Percentiles rank a stretch among this genome's conserved stretches.
phyloP scores from a whole-genome alignment of 2,329 filamentous ascomycete species.

The Iodosphaeria phyllophila region DNA sequence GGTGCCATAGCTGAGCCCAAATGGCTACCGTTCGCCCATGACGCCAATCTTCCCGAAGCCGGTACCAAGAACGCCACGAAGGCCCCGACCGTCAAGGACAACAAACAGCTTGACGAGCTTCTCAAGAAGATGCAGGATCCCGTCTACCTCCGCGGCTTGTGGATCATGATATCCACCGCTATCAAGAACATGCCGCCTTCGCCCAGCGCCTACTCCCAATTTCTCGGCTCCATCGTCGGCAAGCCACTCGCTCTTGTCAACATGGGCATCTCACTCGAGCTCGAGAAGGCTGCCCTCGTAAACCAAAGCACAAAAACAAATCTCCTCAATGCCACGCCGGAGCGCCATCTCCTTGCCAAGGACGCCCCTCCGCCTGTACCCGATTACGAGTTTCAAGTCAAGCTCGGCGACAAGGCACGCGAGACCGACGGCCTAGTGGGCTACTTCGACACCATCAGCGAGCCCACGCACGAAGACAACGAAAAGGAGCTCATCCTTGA shows the following conservation, averaged over 20 bases:
- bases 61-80: too few relatives aligned
- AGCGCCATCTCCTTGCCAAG: neutral
- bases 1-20: slow-evolving; percentile 7
- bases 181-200: slow-evolving; percentile 9
- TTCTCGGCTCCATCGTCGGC: slow-evolving; percentile 17
- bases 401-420: slow-evolving; percentile 16
- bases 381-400: slow-evolving; percentile 16
- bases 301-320: slow-evolving; percentile 9
- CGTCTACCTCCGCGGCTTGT: slow-evolving; percentile 14
- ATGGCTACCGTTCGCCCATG: slow-evolving; percentile 17
- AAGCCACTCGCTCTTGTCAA: slow-evolving; percentile 22
- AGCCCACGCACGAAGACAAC: slow-evolving; percentile 4
- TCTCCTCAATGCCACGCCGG: too few relatives aligned
- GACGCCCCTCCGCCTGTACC: too few relatives aligned
- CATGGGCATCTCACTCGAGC: slow-evolving; percentile 18
- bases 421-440: slow-evolving; percentile 19
- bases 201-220: slow-evolving; percentile 17
- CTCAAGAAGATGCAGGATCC: slow-evolving; percentile 7
- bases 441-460: slow-evolving; percentile 13
- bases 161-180: slow-evolving; percentile 16
- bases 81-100: slow-evolving; percentile 2
- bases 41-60: slow-evolving; percentile 1
- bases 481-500: slow-evolving; percentile 10
- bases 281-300: slow-evolving; percentile 6
- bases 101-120: slow-evolving; percentile 13